phyloP scores from a whole-genome alignment of 2,329 filamentous ascomycete genomes.

The Fusarium heterosporum region DNA sequence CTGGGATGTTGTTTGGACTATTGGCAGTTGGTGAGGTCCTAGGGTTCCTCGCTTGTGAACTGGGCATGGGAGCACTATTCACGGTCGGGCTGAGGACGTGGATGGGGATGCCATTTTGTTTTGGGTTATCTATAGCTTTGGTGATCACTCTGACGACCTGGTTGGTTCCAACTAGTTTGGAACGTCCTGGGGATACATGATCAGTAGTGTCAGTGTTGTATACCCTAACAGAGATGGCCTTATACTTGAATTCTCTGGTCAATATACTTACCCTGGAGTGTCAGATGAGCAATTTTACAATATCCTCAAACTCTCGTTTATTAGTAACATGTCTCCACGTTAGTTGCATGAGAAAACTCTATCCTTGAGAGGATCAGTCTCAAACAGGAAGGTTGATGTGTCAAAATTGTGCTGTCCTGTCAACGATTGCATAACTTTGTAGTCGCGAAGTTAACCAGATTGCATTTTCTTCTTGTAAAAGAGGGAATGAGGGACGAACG shows the following conservation, averaged over 20 bases:
- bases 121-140: constrained; percentile 29
- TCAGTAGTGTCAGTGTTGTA: not conserved
- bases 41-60: constrained; percentile 38
- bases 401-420: not conserved
- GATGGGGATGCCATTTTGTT: constrained; percentile 43
- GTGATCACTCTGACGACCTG: constrained; percentile 33
- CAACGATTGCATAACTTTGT: not conserved
- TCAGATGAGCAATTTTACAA: not conserved
- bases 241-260: not conserved
- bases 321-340: not conserved
- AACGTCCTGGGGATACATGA: not conserved
- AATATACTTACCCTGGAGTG: constrained; percentile 12
- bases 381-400: not conserved
- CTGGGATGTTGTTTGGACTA: constrained; percentile 43
- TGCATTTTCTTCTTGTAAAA: not conserved
- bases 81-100: constrained; percentile 41
- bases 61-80: constrained; percentile 43
- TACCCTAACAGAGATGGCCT: not conserved
- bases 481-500: no score
- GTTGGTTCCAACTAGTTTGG: constrained; percentile 16
- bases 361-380: constrained; percentile 1
- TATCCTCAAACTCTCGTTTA: not conserved
- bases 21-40: constrained; percentile 45
- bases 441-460: not conserved
- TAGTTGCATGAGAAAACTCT: constrained; percentile 1